Evolutionary conservation across 2,329 filamentous ascomycete genomes (phyloP), one percentile per base, ranked within the genome.

Genomic region (Scortechinia acanthostroma): DNA sequence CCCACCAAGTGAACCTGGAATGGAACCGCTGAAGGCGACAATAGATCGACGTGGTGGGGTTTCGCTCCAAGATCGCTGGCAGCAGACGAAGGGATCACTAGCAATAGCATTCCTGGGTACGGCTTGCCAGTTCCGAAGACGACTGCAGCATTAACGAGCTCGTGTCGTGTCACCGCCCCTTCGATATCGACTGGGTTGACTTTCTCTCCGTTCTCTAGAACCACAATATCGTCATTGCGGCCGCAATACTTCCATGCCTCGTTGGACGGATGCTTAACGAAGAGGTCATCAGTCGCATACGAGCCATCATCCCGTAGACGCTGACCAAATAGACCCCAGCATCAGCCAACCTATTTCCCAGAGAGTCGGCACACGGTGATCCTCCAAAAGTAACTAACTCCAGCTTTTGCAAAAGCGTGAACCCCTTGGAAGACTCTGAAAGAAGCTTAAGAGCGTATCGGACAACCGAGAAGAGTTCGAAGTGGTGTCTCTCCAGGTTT

Each of bases 371-470:
- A 25, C 64, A 68, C 4, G 62, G 57, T 1, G 64, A 63, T 5
- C 65, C 65, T 1, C 62, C 64, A 21, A 63, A 61, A 1, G 64
- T 65, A 10, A 69, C 65, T 16, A 65, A 51, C 23, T 62, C 59
- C 50, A 63, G 68, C 13, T 47, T 48, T 14, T 58, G 56, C 3
- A 70, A 54, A 0, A 58, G 55, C 17, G 60, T 52, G 15, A 68
- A 52, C 0, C 65, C 66, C 4, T 56, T 53, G 2, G 56, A 50
- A 22, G 52, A 55, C 45, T 67, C 63, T 1, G 62, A 58, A 43
- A 69, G 53, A 3, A 69, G 49, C 43, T 68, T 63, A 15, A 69
- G 53, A 10, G 60, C 55, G 42, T 69, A 70, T n/a, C n/a, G n/a
- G n/a, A n/a, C n/a, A n/a, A n/a, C n/a, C n/a, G n/a, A n/a, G n/a